phyloP scores from a whole-genome alignment of 163 green algal genomes.

The Scenedesmus sp. region DNA sequence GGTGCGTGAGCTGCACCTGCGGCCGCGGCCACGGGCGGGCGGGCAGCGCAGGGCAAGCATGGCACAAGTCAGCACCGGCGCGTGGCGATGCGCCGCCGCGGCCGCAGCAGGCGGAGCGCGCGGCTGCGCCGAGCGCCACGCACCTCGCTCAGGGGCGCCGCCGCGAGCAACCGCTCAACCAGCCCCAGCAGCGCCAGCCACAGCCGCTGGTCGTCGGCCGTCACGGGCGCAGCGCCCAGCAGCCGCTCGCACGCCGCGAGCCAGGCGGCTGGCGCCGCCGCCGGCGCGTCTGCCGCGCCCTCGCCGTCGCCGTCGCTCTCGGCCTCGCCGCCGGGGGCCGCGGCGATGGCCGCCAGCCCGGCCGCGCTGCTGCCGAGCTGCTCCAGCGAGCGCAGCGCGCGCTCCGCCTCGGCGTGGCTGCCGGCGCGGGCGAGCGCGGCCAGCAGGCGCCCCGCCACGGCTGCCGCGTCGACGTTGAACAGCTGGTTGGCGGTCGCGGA shows the following conservation, averaged over 20 bases:
- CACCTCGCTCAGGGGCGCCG: conserved; percentile 18
- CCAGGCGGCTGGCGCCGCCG: neutral
- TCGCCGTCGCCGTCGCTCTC: neutral
- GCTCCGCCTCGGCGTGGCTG: conserved; percentile 45
- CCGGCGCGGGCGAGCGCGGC: conserved; percentile 14
- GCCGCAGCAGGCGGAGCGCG: no score
- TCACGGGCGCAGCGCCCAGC: conserved; percentile 30
- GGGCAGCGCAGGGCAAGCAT: no score
- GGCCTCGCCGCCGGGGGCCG: neutral
- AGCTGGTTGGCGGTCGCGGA: conserved; percentile 36
- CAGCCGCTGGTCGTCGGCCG: conserved; percentile 31
- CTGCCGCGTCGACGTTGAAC: neutral
- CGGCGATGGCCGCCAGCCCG: conserved; percentile 27
- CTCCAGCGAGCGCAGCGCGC: conserved; percentile 44
- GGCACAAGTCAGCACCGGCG: neutral
- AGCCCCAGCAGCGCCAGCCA: conserved; percentile 47
- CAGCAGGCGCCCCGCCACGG: conserved; percentile 28
- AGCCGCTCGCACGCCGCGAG: conserved; percentile 14
- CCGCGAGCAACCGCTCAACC: conserved; percentile 35
- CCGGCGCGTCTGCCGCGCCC: neutral
- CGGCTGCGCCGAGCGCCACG: no score
- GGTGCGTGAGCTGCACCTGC: conserved; percentile 43
- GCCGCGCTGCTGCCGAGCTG: conserved; percentile 6
- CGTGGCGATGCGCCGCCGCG: no score
- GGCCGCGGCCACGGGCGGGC: no score